phyloP scores from a whole-genome alignment of 306 rosid genomes.

The Vigna nakashimae region DNA sequence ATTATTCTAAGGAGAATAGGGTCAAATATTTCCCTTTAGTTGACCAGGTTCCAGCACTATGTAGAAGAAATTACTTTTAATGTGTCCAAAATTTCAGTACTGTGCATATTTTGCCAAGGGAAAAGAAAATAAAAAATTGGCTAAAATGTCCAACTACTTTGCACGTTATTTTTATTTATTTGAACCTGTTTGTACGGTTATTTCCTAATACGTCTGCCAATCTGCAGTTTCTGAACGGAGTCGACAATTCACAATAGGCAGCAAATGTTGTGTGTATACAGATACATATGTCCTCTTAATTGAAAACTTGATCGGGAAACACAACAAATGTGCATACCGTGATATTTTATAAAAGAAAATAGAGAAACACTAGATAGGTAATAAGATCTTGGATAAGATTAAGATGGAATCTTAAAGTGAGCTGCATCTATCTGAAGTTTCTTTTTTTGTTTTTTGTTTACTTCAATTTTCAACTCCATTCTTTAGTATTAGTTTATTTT shows the following conservation, averaged over 20 bases:
- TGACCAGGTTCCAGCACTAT: constrained; percentile 11
- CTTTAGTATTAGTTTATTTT: constrained; percentile 10
- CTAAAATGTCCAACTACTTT: no score
- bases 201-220: neutral
- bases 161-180: no score
- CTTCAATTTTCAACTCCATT: neutral
- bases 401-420: constrained; percentile 1
- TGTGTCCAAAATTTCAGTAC: constrained; percentile 1
- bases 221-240: neutral
- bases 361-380: neutral
- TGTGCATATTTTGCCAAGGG: constrained; percentile 7
- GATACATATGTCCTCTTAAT: neutral
- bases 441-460: neutral
- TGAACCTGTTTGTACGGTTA: no score
- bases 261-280: constrained; percentile 8
- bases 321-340: neutral
- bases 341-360: neutral
- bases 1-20: constrained; percentile 21
- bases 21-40: constrained; percentile 20
- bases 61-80: constrained; percentile 15
- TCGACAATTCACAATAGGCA: neutral
- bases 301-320: constrained; percentile 5
- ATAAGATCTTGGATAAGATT: neutral
- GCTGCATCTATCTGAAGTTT: constrained; percentile 5
- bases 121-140: no score